Evolutionary conservation across 2,329 filamentous ascomycete genomes (phyloP), one percentile per base, ranked within the genome.

Genomic region (Penicillium corylophilum): DNA sequence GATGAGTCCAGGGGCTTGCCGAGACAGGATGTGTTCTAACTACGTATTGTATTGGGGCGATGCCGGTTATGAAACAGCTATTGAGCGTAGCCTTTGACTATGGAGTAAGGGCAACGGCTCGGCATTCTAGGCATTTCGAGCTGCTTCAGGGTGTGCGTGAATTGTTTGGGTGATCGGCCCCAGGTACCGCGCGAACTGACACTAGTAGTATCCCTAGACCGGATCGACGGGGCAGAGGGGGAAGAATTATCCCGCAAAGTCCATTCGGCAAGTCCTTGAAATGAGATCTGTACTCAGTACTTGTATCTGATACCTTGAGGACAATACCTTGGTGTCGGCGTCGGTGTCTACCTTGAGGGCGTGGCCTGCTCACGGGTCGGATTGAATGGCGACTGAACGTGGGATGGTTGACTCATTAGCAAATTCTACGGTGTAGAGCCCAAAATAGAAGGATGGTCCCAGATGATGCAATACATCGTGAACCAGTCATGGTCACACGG

Each of bases 181-280:
- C 57, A 58, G 59, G 57, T 56, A 58, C 53, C 54, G 46, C 41
- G 43, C 33, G 48, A 51, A 50, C 44, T 50, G 51, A 26, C 36
- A 16, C 46, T 36, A 48, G 46, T 45, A 23, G 33, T 33, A 36
- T 52, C 48, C 47, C 56, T 61, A 59, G 54, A 48, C 51, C 51
- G 42, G 54, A 57, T 56, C 52, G 29, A 56, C 45, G 39, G 38
- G 35, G 41, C 40, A 43, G 29, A 28, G 44, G 41, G 35, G 41
- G 49, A 48, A 36, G n/a, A 57, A 50, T 54, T 55, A 56, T 60
- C 58, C 58, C 54, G 54, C 54, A 57, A 36, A 45, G 40, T 42
- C 48, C 40, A 26, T 35, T 38, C 35, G 35, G 35, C 35, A 6
- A 38, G 35, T 10, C 35, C 16, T 12, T 20, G 18, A 20, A 38